Conservation (phyloP, 495 filamentous ascomycete genomes). For the Penicillium arizonense region DNA sequence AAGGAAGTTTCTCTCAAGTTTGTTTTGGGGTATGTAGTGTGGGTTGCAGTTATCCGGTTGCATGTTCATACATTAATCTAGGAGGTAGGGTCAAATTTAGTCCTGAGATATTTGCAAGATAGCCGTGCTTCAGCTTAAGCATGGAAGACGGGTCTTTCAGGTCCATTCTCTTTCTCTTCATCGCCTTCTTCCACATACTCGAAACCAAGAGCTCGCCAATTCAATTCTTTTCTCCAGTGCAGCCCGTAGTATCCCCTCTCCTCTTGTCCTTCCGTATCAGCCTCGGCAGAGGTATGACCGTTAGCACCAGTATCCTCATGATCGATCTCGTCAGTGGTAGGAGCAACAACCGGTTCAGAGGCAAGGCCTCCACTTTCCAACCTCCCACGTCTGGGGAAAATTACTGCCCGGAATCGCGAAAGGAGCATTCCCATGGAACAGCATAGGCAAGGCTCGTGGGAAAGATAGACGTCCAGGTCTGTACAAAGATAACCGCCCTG, state of each 20-base stretch:
- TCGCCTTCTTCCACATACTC: slow-evolving; percentile 57
- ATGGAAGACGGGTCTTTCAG: slow-evolving; percentile 12
- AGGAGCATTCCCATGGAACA: slow-evolving; percentile 95
- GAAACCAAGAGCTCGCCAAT: slow-evolving; percentile 89
- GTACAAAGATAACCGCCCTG: slow-evolving; percentile 92
- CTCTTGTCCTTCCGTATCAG: slow-evolving; percentile 62
- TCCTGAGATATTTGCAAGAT: no score
- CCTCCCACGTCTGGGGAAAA: slow-evolving; percentile 63
- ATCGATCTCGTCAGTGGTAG: slow-evolving; percentile 10
- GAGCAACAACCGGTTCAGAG: slow-evolving; percentile 32
- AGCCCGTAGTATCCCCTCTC: slow-evolving; percentile 64
- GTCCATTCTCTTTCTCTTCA: background rate
- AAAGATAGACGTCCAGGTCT: slow-evolving; percentile 84
- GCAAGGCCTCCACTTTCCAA: slow-evolving; percentile 40
- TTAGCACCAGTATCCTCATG: background rate
- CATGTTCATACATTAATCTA: background rate
- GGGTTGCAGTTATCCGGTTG: no score
- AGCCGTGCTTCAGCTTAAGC: slow-evolving; percentile 5
- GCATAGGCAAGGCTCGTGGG: slow-evolving; percentile 93
- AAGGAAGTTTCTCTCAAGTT: slow-evolving; percentile 20
- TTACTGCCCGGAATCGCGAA: slow-evolving; percentile 77
- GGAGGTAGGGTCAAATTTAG: background rate
- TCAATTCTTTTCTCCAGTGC: slow-evolving; percentile 89
- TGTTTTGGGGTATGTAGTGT: background rate
- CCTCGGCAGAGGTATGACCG: background rate